These are phyloP conservation scores for Phytophthora hybrid DNA, from an alignment of 352 stramenopile genomes.

Conservation along the genomic window DNA sequence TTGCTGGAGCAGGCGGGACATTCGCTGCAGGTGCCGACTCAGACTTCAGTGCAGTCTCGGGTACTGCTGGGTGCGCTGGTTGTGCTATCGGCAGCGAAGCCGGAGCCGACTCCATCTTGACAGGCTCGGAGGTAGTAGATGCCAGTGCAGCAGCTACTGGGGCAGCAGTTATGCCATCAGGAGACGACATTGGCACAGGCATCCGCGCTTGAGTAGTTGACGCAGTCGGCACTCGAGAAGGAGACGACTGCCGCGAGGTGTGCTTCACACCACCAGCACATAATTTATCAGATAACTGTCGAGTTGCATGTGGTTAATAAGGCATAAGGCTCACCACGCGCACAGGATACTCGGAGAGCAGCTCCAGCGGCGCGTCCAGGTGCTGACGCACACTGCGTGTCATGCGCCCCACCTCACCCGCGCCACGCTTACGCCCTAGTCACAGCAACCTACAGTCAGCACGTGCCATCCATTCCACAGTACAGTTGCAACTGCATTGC, in stretches of 20 bases:
- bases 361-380: slow-evolving; percentile 73
- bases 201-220: slow-evolving; percentile 19
- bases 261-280: slow-evolving; percentile 27
- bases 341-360: slow-evolving; percentile 68
- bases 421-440: slow-evolving; percentile 68
- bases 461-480: neutral
- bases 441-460: slow-evolving; percentile 13
- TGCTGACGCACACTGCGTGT: slow-evolving; percentile 84
- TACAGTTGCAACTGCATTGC: neutral
- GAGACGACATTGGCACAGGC: slow-evolving; percentile 17
- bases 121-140: neutral
- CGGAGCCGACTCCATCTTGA: slow-evolving; percentile 22
- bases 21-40: slow-evolving; percentile 14
- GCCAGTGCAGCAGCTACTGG: neutral
- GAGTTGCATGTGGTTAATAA: too few relatives aligned
- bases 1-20: neutral
- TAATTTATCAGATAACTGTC: neutral
- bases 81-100: neutral
- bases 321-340: slow-evolving; percentile 47
- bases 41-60: slow-evolving; percentile 21
- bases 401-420: slow-evolving; percentile 72
- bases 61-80: neutral
- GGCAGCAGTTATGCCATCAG: slow-evolving; percentile 11
- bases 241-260: slow-evolving; percentile 41
- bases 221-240: slow-evolving; percentile 15